Base-by-base conservation (phyloP, 208 protist species). In the Novymonas esmeraldas region DNA sequence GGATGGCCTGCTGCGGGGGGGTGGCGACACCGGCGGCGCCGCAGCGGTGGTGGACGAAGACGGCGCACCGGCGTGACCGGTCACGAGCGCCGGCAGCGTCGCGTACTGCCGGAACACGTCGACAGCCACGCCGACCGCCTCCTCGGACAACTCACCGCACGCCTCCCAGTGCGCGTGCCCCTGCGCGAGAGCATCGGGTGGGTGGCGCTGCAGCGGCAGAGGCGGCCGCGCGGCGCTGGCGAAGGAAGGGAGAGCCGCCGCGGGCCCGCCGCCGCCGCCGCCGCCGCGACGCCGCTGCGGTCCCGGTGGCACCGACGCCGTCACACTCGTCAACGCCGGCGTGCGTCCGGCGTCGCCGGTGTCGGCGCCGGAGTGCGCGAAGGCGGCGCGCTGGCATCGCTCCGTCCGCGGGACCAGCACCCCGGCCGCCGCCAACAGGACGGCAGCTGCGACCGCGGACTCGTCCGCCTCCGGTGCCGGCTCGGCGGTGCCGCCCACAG, bases 101-200 rank as follows among this genome's bases (percentile, higher is more conserved):
- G 76, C 67, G 64, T 88, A 77, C 22, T 49, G 61, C 10, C 76
- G 70, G 56, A 88, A 88, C 31, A 88, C 70, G 2, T 74, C 41
- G 46, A 80, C 20, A 6, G 52, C 39, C 29, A 56, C 39, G 16
- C 31, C 28, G 14, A 28, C 26, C 50, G 62, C 64, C 64, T 70
- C 71, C 26, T 70, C 66, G 9, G n/a, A 29, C 18, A 74, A 38
- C 60, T 70, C 50, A 31, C 1, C 5, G 20, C 34, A 56, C 6
- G 42, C 36, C 10, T 6, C 0, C 51, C 66, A n/a, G 31, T 71
- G 52, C 18, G 34, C 50, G 5, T 24, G 10, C 48, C 54, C 57
- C 28, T 39, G 64, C 29, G 39, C 16, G 3, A 42, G 22, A 10
- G 38, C 31, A 4, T 6, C 52, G 13, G 33, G 10, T 0, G 64